Percentiles rank a stretch among this genome's conserved stretches.
Evolutionary conservation across 1,139 yeast species (phyloP).

Genomic region (Hemisphaericaspora lyxosophila): DNA sequence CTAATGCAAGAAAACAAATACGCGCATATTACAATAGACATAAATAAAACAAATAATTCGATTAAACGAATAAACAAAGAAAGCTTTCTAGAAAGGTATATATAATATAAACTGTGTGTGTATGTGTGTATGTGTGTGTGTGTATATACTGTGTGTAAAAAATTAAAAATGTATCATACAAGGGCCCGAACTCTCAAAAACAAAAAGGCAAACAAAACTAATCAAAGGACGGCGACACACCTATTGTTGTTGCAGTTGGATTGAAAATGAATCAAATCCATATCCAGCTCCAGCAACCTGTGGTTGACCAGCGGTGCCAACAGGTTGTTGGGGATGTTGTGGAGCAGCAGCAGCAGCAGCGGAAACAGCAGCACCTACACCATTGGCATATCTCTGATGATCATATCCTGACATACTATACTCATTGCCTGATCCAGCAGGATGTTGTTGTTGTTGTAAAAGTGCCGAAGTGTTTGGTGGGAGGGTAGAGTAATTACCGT

Average conservation of each 20-base stretch:
- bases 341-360: constrained; percentile 5
- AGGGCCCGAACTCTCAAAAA: not conserved
- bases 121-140: too few relatives aligned
- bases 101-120: too few relatives aligned
- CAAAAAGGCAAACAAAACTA: not conserved
- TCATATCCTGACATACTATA: constrained; percentile 20
- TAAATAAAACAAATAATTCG: not conserved
- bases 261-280: constrained; percentile 19
- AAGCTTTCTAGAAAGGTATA: constrained; percentile 3
- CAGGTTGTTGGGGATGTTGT: constrained; percentile 17
- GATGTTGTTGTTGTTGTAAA: constrained; percentile 15
- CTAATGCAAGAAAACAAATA: not conserved
- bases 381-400: constrained; percentile 8
- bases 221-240: too few relatives aligned
- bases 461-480: constrained; percentile 9
- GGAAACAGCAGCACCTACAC: not conserved
- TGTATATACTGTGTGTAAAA: too few relatives aligned
- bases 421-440: constrained; percentile 19
- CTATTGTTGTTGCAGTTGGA: constrained; percentile 12
- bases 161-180: not conserved
- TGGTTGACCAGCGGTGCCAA: constrained; percentile 7
- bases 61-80: not conserved
- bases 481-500: constrained; percentile 7
- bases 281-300: constrained; percentile 11
- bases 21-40: not conserved